Evolutionary conservation across 140 eudicot species (phyloP), one percentile per base, ranked within the genome.

Genomic region (Flaveria floridana): DNA sequence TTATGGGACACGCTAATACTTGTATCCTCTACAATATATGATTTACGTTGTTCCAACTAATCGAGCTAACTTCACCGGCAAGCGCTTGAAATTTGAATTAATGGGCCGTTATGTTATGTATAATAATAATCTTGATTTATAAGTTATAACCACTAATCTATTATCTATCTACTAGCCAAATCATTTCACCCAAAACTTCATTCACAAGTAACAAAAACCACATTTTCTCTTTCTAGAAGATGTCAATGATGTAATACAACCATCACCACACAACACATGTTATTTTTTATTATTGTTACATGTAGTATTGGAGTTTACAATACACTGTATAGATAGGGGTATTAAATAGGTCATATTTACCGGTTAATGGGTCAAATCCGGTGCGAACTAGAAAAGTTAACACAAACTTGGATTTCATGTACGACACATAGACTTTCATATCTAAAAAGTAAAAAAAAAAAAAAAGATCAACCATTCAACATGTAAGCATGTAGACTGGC

Each of bases 101-200:
- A 25, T 74, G 83, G 78, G 51, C 69, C 74, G 82, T 79, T 72
- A 72, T 50, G 82, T 79, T 72, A 72, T 50, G 21, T 52, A 62
- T 51, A n/a, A 79, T 51, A n/a, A 72, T 79, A 72, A 41, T 57
- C 79, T 75, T 55, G 82, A 81, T 78, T 83, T 78, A 71, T 55
- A 82, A 71, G 87, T 77, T 81, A 78, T 75, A 82, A 72, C 87
- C 85, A 77, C 85, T 76, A 56, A 81, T 71, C 72, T 72, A 65
- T 76, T 75, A 58, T 71, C 76, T 78, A 51, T 71, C 76, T 67
- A 58, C 79, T 75, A 58, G 66, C 78, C 74, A 70, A 52, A 74
- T 83, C 70, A 80, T 83, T 65, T 83, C 56, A 71, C 65, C 75
- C 80, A 75, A 79, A 79, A 23, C 81, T 77, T 79, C 76, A 63